Conservation (phyloP, 768 basidiomycete species). For the Calocybe cyanea region DNA sequence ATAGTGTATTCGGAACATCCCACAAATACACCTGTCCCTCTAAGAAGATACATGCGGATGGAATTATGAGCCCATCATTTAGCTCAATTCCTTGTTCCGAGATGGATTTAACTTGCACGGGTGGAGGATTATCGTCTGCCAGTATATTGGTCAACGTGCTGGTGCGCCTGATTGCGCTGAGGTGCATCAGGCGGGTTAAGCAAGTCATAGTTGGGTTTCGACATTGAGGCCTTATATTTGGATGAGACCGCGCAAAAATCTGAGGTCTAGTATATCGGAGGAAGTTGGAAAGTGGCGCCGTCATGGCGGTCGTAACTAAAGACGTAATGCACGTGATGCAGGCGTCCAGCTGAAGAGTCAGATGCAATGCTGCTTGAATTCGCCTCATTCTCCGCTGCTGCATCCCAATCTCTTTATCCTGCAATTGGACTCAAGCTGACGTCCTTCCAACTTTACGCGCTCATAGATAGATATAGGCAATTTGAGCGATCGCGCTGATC, state of each 20-base stretch:
- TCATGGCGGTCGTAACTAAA: too few species aligned
- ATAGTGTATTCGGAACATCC: conserved; percentile 68
- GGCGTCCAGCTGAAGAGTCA: too few species aligned
- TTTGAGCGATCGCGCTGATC: too few species aligned
- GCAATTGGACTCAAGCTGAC: too few species aligned
- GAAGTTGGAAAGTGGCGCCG: too few species aligned
- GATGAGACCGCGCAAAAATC: neutral
- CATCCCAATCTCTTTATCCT: too few species aligned
- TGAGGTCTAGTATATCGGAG: too few species aligned
- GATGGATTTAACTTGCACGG: conserved; percentile 71
- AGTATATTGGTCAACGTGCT: conserved; percentile 68
- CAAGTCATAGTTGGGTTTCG: neutral
- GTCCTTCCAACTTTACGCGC: too few species aligned
- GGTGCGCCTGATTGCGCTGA: conserved; percentile 12
- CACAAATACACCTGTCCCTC: conserved; percentile 87
- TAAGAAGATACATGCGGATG: conserved; percentile 77
- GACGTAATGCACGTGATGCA: too few species aligned
- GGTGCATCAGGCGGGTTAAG: conserved; percentile 15
- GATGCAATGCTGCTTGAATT: too few species aligned
- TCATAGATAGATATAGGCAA: too few species aligned
- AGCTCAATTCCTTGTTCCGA: conserved; percentile 62
- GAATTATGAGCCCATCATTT: conserved; percentile 73
- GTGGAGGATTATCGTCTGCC: conserved; percentile 60
- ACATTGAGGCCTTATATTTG: neutral
- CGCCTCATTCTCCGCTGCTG: too few species aligned